Base-by-base conservation (phyloP, 2,329 filamentous ascomycete genomes). In the Hypoxylon sp. region DNA sequence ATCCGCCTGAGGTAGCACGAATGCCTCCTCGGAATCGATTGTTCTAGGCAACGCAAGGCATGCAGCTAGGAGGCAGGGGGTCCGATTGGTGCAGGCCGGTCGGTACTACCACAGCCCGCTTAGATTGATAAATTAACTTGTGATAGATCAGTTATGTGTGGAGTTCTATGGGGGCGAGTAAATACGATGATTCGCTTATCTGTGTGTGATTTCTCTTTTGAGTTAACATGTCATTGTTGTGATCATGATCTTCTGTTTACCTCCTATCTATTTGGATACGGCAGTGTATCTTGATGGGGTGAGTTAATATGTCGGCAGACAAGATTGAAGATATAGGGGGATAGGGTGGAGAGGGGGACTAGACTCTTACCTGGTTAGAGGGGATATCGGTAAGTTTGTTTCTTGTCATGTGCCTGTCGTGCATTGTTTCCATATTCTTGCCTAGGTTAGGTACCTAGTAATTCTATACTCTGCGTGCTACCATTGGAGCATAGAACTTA, bases 1-100 rank as follows among this genome's bases (percentile, higher is more conserved):
- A 41, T 13, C 32, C 50, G 52, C 41, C 25, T 6, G 21, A 25
- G 19, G 53, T 57, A 48, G 53, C 13, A 36, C 28, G 25, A 48
- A 38, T 36, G 36, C 38, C 19, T 48, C 48, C 48, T 6, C 23
- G 17, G 30, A 34, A 17, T 17, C 41, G 56, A 53, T n/a, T 53
- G 55, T 43, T 60, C 46, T 60, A 51, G 36, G 34, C 57, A n/a
- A 32, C 23, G 56, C 34, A 60, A 60, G 53, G 53, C 38, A 45
- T 56, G n/a, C 21, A 3, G 48, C 25, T 38, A 19, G 4, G 10
- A 50, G 56, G 55, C 56, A 50, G 46, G 46, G n/a, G 23, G 11
- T 19, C 57, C 57, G 57, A 60, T 60, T 60, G 57, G 56, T 13
- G n/a, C 7, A 7, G n/a, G n/a, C n/a, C n/a, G n/a, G n/a, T n/a